Evolutionary conservation across 371 early-diverging fungal species (phyloP), one percentile per base, ranked within the genome.

Genomic region (Enteropsectra breve): DNA sequence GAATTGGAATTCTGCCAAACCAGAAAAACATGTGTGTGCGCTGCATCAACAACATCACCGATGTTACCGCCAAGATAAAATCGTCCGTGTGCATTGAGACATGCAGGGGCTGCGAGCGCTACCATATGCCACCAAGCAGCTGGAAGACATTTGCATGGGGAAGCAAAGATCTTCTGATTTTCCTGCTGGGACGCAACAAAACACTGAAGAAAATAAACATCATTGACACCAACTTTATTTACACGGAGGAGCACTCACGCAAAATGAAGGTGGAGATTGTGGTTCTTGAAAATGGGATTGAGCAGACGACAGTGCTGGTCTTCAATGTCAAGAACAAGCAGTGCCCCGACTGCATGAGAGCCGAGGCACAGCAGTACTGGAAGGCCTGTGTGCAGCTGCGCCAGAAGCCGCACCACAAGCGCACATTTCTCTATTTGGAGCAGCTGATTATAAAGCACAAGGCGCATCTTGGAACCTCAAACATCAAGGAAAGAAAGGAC

Each of bases 301-400:
- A 48, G 75, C 94, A 95, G 79, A 84, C 87, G 8, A 88, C 91
- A 73, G 87, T 89, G 72, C 89, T 96, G n/a, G 92, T 91, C 79
- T 94, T 84, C 75, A 84, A 88, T 28, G 90, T 97, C 21, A 83
- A 85, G 21, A 83, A 84, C 68, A 92, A 90, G 80, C 91, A 93
- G 77, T 98, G 99, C 78, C 86, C 88, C 54, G 94, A 92, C 79
- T 98, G 99, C 83, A 87, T 90, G 28, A 86, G 91, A 62, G 85
- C 92, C 33, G 92, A 89, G 82, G 96, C 97, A 3, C 89, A 97
- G 78, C 90, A 95, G 74, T 93, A 90, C 3, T 98, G 99, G 99
- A 90, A 89, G 75, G 91, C 93, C 11, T 84, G 87, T 59, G 97
- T 97, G 21, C 99, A 98, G 83, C 86, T 97, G 26, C 87, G 99